Evolutionary conservation across 2,329 filamentous ascomycete genomes (phyloP).

Genomic region (Aspergillus transmontanensis): DNA sequence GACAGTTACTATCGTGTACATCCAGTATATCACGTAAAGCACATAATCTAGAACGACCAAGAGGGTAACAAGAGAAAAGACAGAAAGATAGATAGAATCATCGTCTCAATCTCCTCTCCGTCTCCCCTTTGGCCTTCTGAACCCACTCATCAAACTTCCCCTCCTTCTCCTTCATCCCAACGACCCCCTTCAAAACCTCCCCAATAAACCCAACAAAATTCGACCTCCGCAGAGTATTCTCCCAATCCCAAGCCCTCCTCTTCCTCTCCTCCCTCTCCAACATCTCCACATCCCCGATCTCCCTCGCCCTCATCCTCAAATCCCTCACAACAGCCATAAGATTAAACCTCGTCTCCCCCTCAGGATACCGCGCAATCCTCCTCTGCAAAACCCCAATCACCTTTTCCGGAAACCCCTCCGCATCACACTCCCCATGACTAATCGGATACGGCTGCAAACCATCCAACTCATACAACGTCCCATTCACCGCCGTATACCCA

Average conservation of each 20-base stretch:
- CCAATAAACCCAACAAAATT: slow-evolving; percentile 97
- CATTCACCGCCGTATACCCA: slow-evolving; percentile 82
- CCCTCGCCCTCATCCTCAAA: slow-evolving; percentile 71
- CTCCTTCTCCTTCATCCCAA: slow-evolving; percentile 69
- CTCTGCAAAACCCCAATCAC: slow-evolving; percentile 86
- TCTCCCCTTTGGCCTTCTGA: slow-evolving; percentile 62
- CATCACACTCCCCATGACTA: slow-evolving; percentile 73
- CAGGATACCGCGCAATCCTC: slow-evolving; percentile 81
- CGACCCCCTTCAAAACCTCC: slow-evolving; percentile 84
- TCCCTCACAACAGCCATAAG: slow-evolving; percentile 90
- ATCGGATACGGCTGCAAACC: slow-evolving; percentile 93
- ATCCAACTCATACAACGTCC: slow-evolving; percentile 88
- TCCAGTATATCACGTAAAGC: not conserved
- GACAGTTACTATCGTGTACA: not conserved
- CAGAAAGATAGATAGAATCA: not conserved
- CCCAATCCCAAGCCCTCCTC: slow-evolving; percentile 85
- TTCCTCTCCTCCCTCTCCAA: slow-evolving; percentile 80
- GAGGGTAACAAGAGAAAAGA: slow-evolving; percentile 26
- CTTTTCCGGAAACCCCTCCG: slow-evolving; percentile 72
- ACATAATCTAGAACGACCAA: not conserved
- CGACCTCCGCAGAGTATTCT: slow-evolving; percentile 87
- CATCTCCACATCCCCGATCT: slow-evolving; percentile 80
- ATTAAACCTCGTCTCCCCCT: slow-evolving; percentile 91
- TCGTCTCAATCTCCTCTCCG: slow-evolving; percentile 41
- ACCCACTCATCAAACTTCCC: slow-evolving; percentile 78